These are phyloP conservation scores for Euphorbia schlechtendalii DNA, from an alignment of 441 rosid genomes.

Conservation along the genomic window DNA sequence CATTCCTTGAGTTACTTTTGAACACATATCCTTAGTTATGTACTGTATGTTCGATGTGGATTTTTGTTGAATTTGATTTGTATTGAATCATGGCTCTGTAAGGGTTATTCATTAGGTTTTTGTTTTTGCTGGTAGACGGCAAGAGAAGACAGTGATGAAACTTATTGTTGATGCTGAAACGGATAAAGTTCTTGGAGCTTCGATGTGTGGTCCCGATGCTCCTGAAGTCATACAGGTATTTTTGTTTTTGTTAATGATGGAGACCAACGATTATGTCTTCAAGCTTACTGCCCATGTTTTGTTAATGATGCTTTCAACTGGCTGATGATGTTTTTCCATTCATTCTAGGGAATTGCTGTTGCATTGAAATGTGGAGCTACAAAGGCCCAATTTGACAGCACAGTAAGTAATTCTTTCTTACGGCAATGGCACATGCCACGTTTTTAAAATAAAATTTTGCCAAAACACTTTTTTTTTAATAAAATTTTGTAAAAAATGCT, in stretches of 20 bases:
- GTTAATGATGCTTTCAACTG: not conserved
- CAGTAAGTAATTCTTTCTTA: conserved; percentile 59
- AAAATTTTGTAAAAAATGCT: too few species aligned
- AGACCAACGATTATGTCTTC: too few species aligned
- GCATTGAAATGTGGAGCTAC: conserved; percentile 98
- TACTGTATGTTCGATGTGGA: not conserved
- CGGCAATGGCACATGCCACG: too few species aligned
- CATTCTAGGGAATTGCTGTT: conserved; percentile 79
- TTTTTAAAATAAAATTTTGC: too few species aligned
- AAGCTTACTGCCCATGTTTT: not conserved
- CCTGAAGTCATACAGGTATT: conserved; percentile 93
- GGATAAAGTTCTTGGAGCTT: conserved; percentile 94
- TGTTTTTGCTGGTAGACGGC: conserved; percentile 50
- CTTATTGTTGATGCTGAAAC: conserved; percentile 82
- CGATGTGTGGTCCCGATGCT: conserved; percentile 99
- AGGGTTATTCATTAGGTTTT: not conserved
- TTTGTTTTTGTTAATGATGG: not conserved
- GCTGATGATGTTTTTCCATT: not conserved
- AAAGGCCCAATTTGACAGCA: conserved; percentile 94
- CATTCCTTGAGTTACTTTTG: too few species aligned
- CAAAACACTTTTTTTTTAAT: too few species aligned
- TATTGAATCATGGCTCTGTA: not conserved
- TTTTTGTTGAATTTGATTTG: not conserved
- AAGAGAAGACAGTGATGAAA: conserved; percentile 93
- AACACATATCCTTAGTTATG: too few species aligned